Conservation (phyloP, 2,329 filamentous ascomycete genomes). For the Talaromyces albobiverticillius region DNA sequence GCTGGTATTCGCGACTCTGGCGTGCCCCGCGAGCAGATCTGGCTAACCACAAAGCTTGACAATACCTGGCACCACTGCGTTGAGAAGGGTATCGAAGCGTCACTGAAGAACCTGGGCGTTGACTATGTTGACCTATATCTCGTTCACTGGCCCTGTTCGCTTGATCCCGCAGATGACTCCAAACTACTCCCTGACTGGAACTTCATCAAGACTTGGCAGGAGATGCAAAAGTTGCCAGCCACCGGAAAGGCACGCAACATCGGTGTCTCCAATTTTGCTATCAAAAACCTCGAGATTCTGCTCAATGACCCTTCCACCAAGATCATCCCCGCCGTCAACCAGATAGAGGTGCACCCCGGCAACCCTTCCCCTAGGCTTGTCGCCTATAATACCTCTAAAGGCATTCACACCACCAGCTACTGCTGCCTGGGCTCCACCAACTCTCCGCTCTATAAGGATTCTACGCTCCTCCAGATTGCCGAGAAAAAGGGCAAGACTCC, state of each 20-base stretch:
- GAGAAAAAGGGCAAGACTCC: slow-evolving; percentile 55
- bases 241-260: slow-evolving; percentile 70
- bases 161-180: slow-evolving; percentile 45
- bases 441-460: slow-evolving; percentile 53
- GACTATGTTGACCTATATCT: slow-evolving; percentile 70
- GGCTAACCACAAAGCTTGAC: slow-evolving; percentile 67
- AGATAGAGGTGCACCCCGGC: slow-evolving; percentile 59
- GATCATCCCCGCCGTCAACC: slow-evolving; percentile 50
- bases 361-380: slow-evolving; percentile 63
- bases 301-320: slow-evolving; percentile 61
- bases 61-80: slow-evolving; percentile 63
- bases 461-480: slow-evolving; percentile 48
- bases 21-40: slow-evolving; percentile 63
- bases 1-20: slow-evolving; percentile 63
- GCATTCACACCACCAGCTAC: slow-evolving; percentile 56
- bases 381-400: slow-evolving; percentile 50
- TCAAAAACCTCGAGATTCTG: slow-evolving; percentile 74
- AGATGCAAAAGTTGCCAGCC: slow-evolving; percentile 42
- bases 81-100: slow-evolving; percentile 58
- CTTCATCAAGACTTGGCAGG: slow-evolving; percentile 70
- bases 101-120: slow-evolving; percentile 62
- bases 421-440: slow-evolving; percentile 55
- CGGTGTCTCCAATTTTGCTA: slow-evolving; percentile 82
- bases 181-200: slow-evolving; percentile 75
- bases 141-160: slow-evolving; percentile 63